Base-by-base conservation (phyloP, 306 rosid species). In the Rosa chinensis region DNA sequence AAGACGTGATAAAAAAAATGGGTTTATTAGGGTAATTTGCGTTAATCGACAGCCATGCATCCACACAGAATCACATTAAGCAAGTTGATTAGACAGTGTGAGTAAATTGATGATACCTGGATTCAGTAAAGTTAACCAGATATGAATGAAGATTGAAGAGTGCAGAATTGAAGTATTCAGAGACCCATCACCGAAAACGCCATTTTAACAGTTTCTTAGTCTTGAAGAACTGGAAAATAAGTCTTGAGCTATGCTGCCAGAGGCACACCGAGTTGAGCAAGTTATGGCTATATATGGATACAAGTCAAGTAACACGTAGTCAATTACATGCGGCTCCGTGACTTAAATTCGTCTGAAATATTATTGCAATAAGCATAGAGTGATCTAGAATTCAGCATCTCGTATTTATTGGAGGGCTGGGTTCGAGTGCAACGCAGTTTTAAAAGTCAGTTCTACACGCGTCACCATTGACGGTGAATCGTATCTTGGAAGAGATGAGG, bases 391-490 rank as follows among this genome's bases (percentile, higher is more conserved):
- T 21, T 21, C 32, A 58, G 37, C 32, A 70, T 10, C 20, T 4
- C 42, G 12, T 45, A n/a, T 20, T 13, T 64, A 64, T 35, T 32
- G 43, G 68, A 9, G 32, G 37, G 70, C 43, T 32, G 44, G n/a
- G 44, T 64, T 64, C 44, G n/a, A 64, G 21, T 64, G 70, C 42
- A 6, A 14, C 10, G 25, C 35, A 53, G 28, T 53, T 7, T 17
- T 5, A 5, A 9, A 18, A 37, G 42, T 11, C 76, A 50, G 47
- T 35, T 52, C 9, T 12, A 63, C 72, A 76, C 72, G 79, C 58
- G 79, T 76, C 79, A 32, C 56, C 72, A 17, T 47, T 32, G n/a
- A 12, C 49, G 70, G 63, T 49, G 42, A 75, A 59, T 10, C 42
- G 39, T 59, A 16, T 23, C 16, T 12, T n/a, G 67, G 25, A 55